Evolutionary conservation across 306 rosid species (phyloP).

Genomic region (Malus asiatica): DNA sequence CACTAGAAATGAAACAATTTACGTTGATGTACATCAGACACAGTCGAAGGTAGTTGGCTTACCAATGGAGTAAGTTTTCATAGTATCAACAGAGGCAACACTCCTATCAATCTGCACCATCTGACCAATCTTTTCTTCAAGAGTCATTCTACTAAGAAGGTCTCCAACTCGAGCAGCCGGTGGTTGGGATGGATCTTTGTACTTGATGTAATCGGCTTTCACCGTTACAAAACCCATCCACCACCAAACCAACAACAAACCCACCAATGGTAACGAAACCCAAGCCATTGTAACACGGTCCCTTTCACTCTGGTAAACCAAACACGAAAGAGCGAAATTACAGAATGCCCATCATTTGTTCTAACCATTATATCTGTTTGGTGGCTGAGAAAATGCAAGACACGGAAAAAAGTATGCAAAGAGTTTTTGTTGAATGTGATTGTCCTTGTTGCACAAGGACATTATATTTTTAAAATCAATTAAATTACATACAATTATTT

Average conservation of each 20-base stretch:
- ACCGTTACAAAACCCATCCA: constrained; percentile 31
- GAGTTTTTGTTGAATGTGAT: not conserved
- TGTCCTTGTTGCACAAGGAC: not conserved
- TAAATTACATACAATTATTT: not conserved
- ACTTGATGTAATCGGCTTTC: constrained; percentile 52
- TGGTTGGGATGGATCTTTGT: constrained; percentile 70
- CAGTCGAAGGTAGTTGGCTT: not conserved
- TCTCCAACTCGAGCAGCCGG: constrained; percentile 58
- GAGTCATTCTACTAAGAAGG: constrained; percentile 68
- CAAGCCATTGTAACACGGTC: constrained; percentile 12
- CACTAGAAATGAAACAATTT: not conserved
- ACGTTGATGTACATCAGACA: not conserved
- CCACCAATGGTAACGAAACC: constrained; percentile 24
- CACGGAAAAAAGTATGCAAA: constrained; percentile 21
- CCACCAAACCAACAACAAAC: constrained; percentile 46
- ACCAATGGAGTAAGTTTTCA: constrained; percentile 75
- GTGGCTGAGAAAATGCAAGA: constrained; percentile 10
- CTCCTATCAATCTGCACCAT: constrained; percentile 92
- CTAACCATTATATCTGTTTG: constrained; percentile 29
- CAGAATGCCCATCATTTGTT: constrained; percentile 8
- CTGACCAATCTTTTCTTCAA: constrained; percentile 96
- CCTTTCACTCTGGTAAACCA: constrained; percentile 9
- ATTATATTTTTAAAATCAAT: not conserved
- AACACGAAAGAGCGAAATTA: not conserved
- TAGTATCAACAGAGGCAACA: constrained; percentile 60